phyloP scores from a whole-genome alignment of 192 early-diverging fungal genomes.

The Coemansia umbellata region DNA sequence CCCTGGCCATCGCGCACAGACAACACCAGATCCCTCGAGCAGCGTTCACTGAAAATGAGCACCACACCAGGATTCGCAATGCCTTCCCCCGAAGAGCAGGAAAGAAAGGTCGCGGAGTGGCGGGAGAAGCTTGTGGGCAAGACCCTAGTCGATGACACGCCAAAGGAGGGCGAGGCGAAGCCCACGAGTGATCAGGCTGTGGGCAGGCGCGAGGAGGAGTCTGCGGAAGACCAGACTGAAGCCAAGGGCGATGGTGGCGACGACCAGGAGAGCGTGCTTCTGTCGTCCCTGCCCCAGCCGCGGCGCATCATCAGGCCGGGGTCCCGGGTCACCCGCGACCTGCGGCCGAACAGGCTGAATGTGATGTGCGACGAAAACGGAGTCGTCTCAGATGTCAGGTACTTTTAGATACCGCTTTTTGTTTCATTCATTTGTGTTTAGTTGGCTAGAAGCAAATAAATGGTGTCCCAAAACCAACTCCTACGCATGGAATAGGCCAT shows the following conservation, averaged over 20 bases:
- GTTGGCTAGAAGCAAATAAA: background rate
- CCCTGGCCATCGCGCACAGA: background rate
- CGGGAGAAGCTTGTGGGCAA: conserved; percentile 8
- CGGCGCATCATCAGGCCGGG: conserved; percentile 28
- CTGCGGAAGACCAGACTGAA: background rate
- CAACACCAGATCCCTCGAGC: background rate
- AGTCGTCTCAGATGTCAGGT: conserved; percentile 11
- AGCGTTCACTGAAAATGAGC: background rate
- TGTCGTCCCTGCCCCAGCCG: conserved; percentile 20
- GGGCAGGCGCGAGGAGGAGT: background rate
- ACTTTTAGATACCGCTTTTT: conserved; percentile 8
- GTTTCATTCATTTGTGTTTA: background rate
- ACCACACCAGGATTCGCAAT: conserved; percentile 6
- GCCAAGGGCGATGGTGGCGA: background rate
- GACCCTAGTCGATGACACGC: conserved; percentile 11
- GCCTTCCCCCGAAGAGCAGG: conserved; percentile 19
- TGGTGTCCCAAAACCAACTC: background rate
- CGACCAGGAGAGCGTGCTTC: conserved; percentile 1
- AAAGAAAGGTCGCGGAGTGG: conserved; percentile 12
- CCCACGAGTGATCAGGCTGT: background rate
- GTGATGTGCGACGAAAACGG: conserved; percentile 14
- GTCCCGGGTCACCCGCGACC: conserved; percentile 30
- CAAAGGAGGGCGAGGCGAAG: background rate
- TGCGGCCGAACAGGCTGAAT: conserved; percentile 26
- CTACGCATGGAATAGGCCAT: background rate